These are phyloP conservation scores for Colletotrichum spinosum DNA, from an alignment of 2,329 filamentous ascomycete genomes.

Conservation along the genomic window DNA sequence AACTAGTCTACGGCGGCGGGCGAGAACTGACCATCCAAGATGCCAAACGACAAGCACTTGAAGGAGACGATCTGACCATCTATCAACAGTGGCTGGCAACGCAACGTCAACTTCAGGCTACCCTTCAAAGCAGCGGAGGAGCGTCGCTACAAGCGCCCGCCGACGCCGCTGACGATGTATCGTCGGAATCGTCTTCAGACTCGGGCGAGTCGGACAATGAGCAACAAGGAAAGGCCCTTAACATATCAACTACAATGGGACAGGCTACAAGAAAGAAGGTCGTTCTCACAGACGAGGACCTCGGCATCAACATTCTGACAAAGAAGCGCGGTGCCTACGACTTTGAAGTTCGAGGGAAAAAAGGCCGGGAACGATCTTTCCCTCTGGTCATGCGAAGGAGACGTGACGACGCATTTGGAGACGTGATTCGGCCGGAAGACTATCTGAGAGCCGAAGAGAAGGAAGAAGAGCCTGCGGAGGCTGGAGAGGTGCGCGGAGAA, in stretches of 20 bases:
- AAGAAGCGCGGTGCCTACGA: slow-evolving; percentile 93
- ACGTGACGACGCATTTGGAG: slow-evolving; percentile 91
- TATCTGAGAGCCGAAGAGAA: slow-evolving; percentile 93
- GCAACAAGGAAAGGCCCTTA: slow-evolving; percentile 91
- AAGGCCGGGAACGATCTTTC: slow-evolving; percentile 92
- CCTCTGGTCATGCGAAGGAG: slow-evolving; percentile 84
- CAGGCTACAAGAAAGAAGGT: slow-evolving; percentile 89
- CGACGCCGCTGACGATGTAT: slow-evolving; percentile 84
- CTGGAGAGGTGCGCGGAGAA: slow-evolving; percentile 61
- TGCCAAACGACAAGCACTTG: slow-evolving; percentile 72
- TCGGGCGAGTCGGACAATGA: slow-evolving; percentile 91
- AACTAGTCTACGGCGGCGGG: slow-evolving; percentile 75
- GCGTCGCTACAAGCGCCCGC: slow-evolving; percentile 76
- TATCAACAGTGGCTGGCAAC: slow-evolving; percentile 96
- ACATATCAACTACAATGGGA: slow-evolving; percentile 85
- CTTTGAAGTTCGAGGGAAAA: slow-evolving; percentile 91
- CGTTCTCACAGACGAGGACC: slow-evolving; percentile 86
- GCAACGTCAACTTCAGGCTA: slow-evolving; percentile 87
- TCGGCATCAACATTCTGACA: slow-evolving; percentile 90
- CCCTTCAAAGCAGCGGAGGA: slow-evolving; percentile 76
- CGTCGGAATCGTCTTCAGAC: slow-evolving; percentile 85
- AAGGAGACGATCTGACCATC: slow-evolving; percentile 79
- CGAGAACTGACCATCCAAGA: slow-evolving; percentile 71
- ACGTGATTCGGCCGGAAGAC: slow-evolving; percentile 92
- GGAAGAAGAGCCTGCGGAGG: slow-evolving; percentile 77